Percentiles rank a stretch among this genome's conserved stretches.
Conservation (phyloP, 257 asterid genomes). For the Euphrasia confusa region DNA sequence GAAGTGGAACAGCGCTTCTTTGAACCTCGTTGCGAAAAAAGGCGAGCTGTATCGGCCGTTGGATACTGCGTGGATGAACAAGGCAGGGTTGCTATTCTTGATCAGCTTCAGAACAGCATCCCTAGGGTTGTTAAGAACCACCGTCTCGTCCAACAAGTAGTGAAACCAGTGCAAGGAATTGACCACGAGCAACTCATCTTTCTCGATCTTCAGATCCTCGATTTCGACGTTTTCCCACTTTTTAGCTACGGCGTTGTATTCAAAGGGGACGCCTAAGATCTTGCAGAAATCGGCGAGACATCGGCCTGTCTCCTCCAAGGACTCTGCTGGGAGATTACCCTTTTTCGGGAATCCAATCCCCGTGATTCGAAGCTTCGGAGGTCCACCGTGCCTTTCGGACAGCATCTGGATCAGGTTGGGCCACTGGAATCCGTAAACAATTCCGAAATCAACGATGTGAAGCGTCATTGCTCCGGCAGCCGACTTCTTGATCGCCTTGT, state of each 20-base stretch:
- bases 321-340: slow-evolving; percentile 50
- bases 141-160: slow-evolving; percentile 37
- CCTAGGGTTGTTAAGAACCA: too few species aligned
- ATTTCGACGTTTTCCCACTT: slow-evolving; percentile 43
- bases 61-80: slow-evolving; percentile 35
- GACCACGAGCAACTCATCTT: slow-evolving; percentile 37
- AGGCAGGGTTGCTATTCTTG: slow-evolving; percentile 30
- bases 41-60: slow-evolving; percentile 47
- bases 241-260: slow-evolving; percentile 40
- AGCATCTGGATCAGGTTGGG: slow-evolving; percentile 20
- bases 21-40: slow-evolving; percentile 42
- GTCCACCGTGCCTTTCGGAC: too few species aligned
- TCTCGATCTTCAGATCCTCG: slow-evolving; percentile 33
- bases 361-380: too few species aligned
- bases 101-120: too few species aligned
- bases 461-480: slow-evolving; percentile 23
- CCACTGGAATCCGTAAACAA: slow-evolving; percentile 46
- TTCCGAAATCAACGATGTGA: slow-evolving; percentile 31
- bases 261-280: slow-evolving; percentile 42
- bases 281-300: slow-evolving; percentile 40
- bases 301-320: slow-evolving; percentile 39
- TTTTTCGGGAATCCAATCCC: not conserved
- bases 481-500: too few species aligned
- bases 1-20: slow-evolving; percentile 43
- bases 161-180: slow-evolving; percentile 35